Conservation (phyloP, 768 basidiomycete species). For the Neoboletus brunneissimus region DNA sequence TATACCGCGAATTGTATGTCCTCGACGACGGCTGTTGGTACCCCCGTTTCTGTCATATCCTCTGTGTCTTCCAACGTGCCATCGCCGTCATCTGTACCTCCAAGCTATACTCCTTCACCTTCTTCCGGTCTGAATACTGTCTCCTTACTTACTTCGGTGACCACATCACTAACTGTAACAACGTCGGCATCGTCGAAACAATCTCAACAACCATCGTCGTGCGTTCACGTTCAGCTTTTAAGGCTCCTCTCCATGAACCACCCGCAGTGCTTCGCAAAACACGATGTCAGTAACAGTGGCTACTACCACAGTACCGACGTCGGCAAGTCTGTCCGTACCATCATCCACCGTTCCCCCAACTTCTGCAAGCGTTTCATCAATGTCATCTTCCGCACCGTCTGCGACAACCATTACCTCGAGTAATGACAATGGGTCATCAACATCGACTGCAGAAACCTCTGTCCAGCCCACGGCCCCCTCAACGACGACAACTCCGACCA, state of each 20-base stretch:
- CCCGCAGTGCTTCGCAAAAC: conserved; percentile 12
- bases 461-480: conserved; percentile 20
- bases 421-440: conserved; percentile 16
- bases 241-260: conserved; percentile 14
- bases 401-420: conserved; percentile 17
- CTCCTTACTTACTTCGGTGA: conserved; percentile 24
- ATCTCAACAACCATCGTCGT: conserved; percentile 20
- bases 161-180: conserved; percentile 14
- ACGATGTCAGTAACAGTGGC: conserved; percentile 13
- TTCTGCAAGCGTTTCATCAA: conserved; percentile 6
- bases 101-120: conserved; percentile 5
- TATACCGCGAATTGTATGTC: conserved; percentile 21
- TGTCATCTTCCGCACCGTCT: conserved; percentile 15
- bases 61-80: conserved; percentile 12
- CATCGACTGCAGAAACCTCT: conserved; percentile 19
- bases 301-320: conserved; percentile 7
- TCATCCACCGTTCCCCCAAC: conserved; percentile 6
- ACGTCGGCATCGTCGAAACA: conserved; percentile 10
- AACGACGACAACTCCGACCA: conserved; percentile 9
- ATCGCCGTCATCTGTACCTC: conserved; percentile 4
- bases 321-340: conserved; percentile 13
- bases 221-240: conserved; percentile 16
- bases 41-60: conserved; percentile 6
- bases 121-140: conserved; percentile 12
- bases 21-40: conserved; percentile 14